phyloP scores from a whole-genome alignment of 108 stramenopile species.

The Skeletonema menzelii region DNA sequence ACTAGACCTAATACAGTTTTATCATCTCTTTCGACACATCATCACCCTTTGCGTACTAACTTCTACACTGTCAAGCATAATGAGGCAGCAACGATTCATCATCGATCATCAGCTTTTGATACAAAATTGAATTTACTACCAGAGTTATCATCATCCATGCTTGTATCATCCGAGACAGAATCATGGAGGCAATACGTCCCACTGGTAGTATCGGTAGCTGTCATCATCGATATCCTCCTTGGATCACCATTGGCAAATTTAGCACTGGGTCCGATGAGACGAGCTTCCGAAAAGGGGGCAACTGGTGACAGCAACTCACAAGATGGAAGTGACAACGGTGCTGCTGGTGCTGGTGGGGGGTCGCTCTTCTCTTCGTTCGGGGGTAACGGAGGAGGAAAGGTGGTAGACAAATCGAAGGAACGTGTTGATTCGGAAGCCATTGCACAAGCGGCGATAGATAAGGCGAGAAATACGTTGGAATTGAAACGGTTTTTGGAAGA shows the following conservation, averaged over 20 bases:
- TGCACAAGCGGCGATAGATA: slow-evolving; percentile 65
- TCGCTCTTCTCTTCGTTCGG: slow-evolving; percentile 29
- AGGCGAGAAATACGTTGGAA: slow-evolving; percentile 65
- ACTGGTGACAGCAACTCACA: slow-evolving; percentile 7
- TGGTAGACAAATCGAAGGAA: slow-evolving; percentile 45
- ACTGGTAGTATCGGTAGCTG: slow-evolving; percentile 55
- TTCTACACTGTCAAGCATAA: not conserved
- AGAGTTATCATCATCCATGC: slow-evolving; percentile 1
- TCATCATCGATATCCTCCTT: slow-evolving; percentile 79
- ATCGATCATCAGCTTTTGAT: not conserved
- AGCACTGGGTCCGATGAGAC: slow-evolving; percentile 53
- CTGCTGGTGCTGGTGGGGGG: slow-evolving; percentile 1
- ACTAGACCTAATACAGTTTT: not conserved
- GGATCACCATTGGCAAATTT: slow-evolving; percentile 78
- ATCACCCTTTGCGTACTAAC: not conserved
- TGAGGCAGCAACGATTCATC: not conserved
- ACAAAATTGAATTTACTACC: not conserved
- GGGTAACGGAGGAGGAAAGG: not conserved
- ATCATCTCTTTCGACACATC: not conserved
- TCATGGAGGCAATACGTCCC: slow-evolving; percentile 90
- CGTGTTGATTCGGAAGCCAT: slow-evolving; percentile 70
- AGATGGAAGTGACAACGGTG: slow-evolving; percentile 5
- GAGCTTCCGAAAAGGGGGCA: slow-evolving; percentile 39
- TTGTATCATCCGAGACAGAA: slow-evolving; percentile 37
- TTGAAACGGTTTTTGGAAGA: slow-evolving; percentile 66